A percentile compares a stretch with the other conserved stretches of the same genome.
Conservation (phyloP, 2,329 filamentous ascomycete species). For the Alternaria ethzedia region DNA sequence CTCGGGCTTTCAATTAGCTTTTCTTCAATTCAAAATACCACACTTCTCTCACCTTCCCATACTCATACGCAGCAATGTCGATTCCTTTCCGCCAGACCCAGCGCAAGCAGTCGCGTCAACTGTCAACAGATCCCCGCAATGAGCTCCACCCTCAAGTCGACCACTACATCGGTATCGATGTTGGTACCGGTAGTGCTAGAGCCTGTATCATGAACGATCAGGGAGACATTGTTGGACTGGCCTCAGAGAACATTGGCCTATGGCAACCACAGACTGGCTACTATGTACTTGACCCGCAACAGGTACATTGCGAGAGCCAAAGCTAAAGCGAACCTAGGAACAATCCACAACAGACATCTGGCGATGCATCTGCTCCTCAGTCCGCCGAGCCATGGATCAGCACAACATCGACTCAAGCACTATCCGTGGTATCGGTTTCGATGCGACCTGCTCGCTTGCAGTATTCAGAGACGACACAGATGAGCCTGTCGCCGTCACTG, state of each 20-base stretch:
- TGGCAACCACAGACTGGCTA: slow-evolving; percentile 63
- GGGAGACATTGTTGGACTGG: slow-evolving; percentile 78
- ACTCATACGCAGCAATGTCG: slow-evolving; percentile 28
- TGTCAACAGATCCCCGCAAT: slow-evolving; percentile 61
- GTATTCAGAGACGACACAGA: slow-evolving; percentile 90
- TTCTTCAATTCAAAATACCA: not conserved
- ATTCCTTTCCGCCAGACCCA: slow-evolving; percentile 37
- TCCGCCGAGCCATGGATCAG: slow-evolving; percentile 81
- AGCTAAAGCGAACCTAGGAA: slow-evolving; percentile 63
- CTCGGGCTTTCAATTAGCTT: slow-evolving; percentile 1
- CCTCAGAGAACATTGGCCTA: slow-evolving; percentile 59
- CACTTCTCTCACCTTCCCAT: not conserved
- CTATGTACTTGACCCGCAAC: slow-evolving; percentile 52
- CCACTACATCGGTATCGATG: slow-evolving; percentile 86
- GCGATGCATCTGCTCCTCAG: slow-evolving; percentile 89
- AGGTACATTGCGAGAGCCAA: not conserved
- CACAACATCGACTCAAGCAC: slow-evolving; percentile 76
- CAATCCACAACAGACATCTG: slow-evolving; percentile 99
- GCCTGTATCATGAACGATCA: slow-evolving; percentile 93
- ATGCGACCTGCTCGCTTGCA: slow-evolving; percentile 96
- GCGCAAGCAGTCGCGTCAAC: slow-evolving; percentile 51
- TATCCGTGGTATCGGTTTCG: slow-evolving; percentile 92
- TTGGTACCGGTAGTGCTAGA: slow-evolving; percentile 92
- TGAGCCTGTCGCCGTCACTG: slow-evolving; percentile 88
- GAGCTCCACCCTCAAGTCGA: slow-evolving; percentile 63